These are phyloP conservation scores for Phaeophleospora eucalypticola DNA, from an alignment of 2,329 filamentous ascomycete species.

Conservation along the genomic window DNA sequence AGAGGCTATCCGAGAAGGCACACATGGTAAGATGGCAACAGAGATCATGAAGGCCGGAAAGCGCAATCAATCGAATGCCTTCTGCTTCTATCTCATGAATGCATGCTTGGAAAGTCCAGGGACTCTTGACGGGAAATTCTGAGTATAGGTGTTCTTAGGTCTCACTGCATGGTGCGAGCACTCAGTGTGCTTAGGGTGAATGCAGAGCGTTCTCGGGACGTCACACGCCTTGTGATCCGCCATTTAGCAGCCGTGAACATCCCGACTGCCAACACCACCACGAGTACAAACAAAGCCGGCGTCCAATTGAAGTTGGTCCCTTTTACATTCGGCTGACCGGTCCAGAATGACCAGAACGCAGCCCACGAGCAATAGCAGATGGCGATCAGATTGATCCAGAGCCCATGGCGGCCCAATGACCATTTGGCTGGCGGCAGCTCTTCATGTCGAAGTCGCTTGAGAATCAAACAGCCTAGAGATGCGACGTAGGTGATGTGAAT, in stretches of 20 bases:
- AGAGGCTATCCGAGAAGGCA: no score
- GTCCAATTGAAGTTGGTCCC: conserved; percentile 50
- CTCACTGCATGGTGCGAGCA: no score
- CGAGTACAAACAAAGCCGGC: conserved; percentile 39
- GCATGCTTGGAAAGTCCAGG: no score
- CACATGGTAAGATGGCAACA: no score
- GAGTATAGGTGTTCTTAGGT: no score
- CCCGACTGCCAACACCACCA: conserved; percentile 4
- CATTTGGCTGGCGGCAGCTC: conserved; percentile 36
- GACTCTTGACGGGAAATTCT: no score
- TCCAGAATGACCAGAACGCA: conserved; percentile 42
- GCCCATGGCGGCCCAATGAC: conserved; percentile 37
- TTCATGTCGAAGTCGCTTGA: conserved; percentile 34
- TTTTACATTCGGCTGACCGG: conserved; percentile 34
- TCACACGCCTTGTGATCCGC: neutral
- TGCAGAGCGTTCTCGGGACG: neutral
- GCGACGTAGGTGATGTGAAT: conserved; percentile 41
- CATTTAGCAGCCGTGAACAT: neutral
- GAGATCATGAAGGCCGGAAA: no score
- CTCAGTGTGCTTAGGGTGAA: no score
- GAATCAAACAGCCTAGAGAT: conserved; percentile 36
- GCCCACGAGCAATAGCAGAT: conserved; percentile 34
- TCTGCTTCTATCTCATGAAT: no score
- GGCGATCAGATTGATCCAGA: conserved; percentile 35
- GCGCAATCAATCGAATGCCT: no score